Conservation (phyloP, 1,139 yeast species). For the Waltiozyma solani region DNA sequence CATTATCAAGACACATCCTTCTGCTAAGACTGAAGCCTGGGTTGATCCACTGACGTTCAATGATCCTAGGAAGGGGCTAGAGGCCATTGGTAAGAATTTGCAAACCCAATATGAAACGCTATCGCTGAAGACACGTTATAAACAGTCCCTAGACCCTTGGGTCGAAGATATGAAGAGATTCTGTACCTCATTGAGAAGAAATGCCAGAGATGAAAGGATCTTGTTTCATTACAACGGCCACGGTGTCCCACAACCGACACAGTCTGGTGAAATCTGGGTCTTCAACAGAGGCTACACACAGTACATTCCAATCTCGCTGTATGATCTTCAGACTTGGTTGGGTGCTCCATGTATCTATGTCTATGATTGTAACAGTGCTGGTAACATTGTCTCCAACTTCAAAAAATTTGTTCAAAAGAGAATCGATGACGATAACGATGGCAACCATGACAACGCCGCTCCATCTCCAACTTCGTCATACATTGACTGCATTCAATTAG, state of each 20-base stretch:
- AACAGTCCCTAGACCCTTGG: conserved; percentile 87
- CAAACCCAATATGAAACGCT: conserved; percentile 87
- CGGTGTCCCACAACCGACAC: conserved; percentile 97
- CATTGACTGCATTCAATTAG: conserved; percentile 84
- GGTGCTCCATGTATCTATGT: conserved; percentile 97
- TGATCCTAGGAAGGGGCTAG: conserved; percentile 88
- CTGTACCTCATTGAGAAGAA: conserved; percentile 79
- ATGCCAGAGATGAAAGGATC: conserved; percentile 86
- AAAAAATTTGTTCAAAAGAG: conserved; percentile 86
- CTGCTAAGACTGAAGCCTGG: conserved; percentile 91
- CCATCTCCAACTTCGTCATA: conserved; percentile 49
- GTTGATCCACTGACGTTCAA: conserved; percentile 78
- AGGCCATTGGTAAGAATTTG: conserved; percentile 78
- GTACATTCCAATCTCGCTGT: conserved; percentile 88
- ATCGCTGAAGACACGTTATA: conserved; percentile 80
- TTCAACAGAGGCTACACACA: conserved; percentile 95
- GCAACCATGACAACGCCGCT: conserved; percentile 53
- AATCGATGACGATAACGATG: conserved; percentile 77
- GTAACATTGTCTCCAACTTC: conserved; percentile 84
- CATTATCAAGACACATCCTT: conserved; percentile 85
- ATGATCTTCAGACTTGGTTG: conserved; percentile 91
- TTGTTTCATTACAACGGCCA: conserved; percentile 96
- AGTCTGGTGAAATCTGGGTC: conserved; percentile 98
- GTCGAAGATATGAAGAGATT: conserved; percentile 93
- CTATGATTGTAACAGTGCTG: conserved; percentile 92